These are phyloP conservation scores for Silene noctiflora DNA, from an alignment of 179 eudicot species.

Conservation along the genomic window DNA sequence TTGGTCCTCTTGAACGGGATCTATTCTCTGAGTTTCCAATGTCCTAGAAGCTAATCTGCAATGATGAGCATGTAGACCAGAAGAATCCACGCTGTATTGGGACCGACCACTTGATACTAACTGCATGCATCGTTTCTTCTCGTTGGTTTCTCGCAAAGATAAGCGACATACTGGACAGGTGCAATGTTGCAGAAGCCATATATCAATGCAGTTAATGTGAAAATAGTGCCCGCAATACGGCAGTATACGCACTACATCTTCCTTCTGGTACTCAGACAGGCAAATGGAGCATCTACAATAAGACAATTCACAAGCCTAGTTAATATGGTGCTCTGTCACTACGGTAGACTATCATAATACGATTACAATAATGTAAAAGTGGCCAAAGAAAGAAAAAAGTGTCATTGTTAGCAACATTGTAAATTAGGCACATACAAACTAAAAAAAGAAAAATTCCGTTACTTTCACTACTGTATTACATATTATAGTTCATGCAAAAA, in stretches of 20 bases:
- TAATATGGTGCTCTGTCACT: background rate
- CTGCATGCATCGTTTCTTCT: conserved; percentile 63
- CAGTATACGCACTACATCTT: conserved; percentile 72
- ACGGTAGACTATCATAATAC: background rate
- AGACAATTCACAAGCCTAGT: background rate
- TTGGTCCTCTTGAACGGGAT: conserved; percentile 33
- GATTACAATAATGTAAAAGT: background rate
- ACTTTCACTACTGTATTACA: no score
- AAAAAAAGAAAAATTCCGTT: no score
- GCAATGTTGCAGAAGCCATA: conserved; percentile 85
- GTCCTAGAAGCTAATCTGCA: conserved; percentile 37
- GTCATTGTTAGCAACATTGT: no score
- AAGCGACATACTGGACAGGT: conserved; percentile 92
- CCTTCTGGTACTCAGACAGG: conserved; percentile 67
- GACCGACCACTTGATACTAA: conserved; percentile 65
- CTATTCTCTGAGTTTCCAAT: conserved; percentile 30
- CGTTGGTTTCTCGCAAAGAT: conserved; percentile 62
- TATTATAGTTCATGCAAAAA: no score
- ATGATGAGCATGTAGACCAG: conserved; percentile 31
- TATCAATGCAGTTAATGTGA: conserved; percentile 76
- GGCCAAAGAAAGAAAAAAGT: background rate
- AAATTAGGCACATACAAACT: no score
- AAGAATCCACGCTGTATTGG: conserved; percentile 26
- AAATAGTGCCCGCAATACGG: conserved; percentile 86
- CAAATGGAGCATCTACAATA: conserved; percentile 75